Evolutionary conservation across 805 yeast species (phyloP), one percentile per base, ranked within the genome.

Genomic region (Zygoascus biomembranicola): DNA sequence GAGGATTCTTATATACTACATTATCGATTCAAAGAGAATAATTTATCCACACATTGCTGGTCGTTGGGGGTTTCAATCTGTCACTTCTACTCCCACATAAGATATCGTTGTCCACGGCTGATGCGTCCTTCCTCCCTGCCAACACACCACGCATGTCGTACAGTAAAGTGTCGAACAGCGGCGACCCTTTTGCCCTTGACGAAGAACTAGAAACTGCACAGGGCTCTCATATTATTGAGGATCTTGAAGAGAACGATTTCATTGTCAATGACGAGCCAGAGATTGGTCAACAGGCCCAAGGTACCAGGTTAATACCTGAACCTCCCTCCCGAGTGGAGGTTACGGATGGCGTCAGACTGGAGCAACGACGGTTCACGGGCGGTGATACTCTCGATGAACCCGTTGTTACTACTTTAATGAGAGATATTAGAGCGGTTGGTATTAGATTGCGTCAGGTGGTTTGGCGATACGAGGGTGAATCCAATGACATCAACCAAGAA

Each of bases 351-450:
- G 69, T 67, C 52, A 59, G 69, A 32, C 53, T 70, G 28, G 71
- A 66, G 51, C 84, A 79, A 62, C 73, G 81, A 26, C 62, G 73
- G 14, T 81, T 76, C 62, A 65, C 80, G 19, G 89, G 89, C 1
- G 86, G 87, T 31, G 85, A 84, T 62, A 84, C 90, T 2, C 68
- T 84, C 11, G 88, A 84, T 62, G 90, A 84, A 67, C 87, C 89
- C 0, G 84, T 84, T 8, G 64, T 72, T 62, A 69, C 73, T 32
- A 84, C 90, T 0, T 66, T 84, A 8, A 59, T 69, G 61, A 69
- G 81, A 39, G 81, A 77, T 56, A 57, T 77, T 28, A 64, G 62
- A 35, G 73, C 75, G 3, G 77, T 76, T 26, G 78, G 78, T 1
- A 61, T 64, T 5, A 62, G 77, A 45, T 67, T 77, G 23, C 62